A percentile compares a stretch with the other conserved stretches of the same genome.
These are phyloP conservation scores for Letharia columbiana DNA, from an alignment of 495 filamentous ascomycete species.

Conservation along the genomic window DNA sequence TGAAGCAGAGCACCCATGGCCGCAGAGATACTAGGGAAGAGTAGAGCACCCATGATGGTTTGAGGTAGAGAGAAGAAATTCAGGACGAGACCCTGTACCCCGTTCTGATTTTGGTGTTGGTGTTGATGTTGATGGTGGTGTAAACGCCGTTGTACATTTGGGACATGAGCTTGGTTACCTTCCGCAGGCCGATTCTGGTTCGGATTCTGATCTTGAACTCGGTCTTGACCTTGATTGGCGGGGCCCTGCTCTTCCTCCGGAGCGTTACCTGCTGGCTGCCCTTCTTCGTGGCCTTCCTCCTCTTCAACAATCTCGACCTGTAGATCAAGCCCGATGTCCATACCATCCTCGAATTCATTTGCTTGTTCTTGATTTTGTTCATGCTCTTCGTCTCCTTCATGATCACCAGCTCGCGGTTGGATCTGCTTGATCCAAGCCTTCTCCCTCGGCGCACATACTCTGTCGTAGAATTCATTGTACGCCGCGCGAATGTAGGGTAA, in stretches of 20 bases:
- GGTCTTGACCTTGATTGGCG: constrained; percentile 20
- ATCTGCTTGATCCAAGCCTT: constrained; percentile 57
- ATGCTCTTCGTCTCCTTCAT: constrained; percentile 24
- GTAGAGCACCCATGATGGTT: constrained; percentile 51
- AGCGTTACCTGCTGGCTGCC: constrained; percentile 27
- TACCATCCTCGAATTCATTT: constrained; percentile 31
- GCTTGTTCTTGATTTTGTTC: constrained; percentile 32
- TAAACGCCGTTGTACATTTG: constrained; percentile 8
- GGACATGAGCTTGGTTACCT: not conserved
- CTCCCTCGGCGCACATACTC: constrained; percentile 53
- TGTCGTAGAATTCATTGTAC: constrained; percentile 60
- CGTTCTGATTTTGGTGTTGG: constrained; percentile 8
- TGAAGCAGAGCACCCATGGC: constrained; percentile 62
- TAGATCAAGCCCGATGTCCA: constrained; percentile 33
- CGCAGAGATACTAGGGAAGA: constrained; percentile 55
- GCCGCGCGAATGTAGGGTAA: constrained; percentile 59
- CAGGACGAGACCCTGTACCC: constrained; percentile 29
- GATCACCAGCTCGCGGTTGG: constrained; percentile 49
- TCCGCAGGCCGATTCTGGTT: constrained; percentile 5
- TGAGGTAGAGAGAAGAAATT: constrained; percentile 46
- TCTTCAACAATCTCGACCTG: constrained; percentile 35
- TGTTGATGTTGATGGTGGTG: constrained; percentile 2
- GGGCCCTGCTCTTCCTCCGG: constrained; percentile 24
- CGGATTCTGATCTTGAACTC: constrained; percentile 6
- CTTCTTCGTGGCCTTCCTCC: constrained; percentile 37